These are phyloP conservation scores for Boletus rubroflammeus DNA, from an alignment of 768 basidiomycete genomes.

Conservation along the genomic window DNA sequence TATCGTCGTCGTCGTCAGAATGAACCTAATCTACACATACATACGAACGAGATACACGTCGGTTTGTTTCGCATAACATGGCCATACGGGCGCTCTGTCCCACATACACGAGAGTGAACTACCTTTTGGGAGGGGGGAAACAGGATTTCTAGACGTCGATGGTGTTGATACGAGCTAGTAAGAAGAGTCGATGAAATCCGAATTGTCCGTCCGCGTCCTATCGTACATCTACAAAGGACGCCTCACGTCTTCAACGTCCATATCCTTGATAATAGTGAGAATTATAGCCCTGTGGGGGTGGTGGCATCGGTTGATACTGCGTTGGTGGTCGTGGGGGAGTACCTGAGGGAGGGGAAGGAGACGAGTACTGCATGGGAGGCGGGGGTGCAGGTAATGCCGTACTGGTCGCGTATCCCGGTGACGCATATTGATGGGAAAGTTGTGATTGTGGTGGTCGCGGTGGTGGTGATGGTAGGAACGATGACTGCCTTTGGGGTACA, in stretches of 20 bases:
- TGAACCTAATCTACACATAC: not conserved
- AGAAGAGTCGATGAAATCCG: not conserved
- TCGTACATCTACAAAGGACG: not conserved
- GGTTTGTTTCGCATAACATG: not conserved
- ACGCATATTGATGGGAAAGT: slow-evolving; percentile 18
- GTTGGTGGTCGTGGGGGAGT: slow-evolving; percentile 15
- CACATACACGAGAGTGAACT: not conserved
- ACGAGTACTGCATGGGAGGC: slow-evolving; percentile 24
- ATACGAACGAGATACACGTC: not conserved
- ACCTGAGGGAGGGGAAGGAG: slow-evolving; percentile 16
- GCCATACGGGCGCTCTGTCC: not conserved
- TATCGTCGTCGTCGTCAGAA: not conserved
- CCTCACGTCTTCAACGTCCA: slow-evolving; percentile 17
- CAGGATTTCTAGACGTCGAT: not conserved
- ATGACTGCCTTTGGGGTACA: slow-evolving; percentile 23
- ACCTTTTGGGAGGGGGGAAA: not conserved
- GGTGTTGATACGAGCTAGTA: not conserved
- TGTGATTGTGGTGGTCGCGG: slow-evolving; percentile 17
- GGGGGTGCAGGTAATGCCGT: slow-evolving; percentile 29
- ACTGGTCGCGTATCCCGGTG: slow-evolving; percentile 11
- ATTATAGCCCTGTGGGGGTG: slow-evolving; percentile 31
- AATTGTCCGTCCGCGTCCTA: not conserved
- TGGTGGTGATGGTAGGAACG: slow-evolving; percentile 21
- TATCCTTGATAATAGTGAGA: slow-evolving; percentile 32
- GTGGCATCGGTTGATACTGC: slow-evolving; percentile 29